Percentiles rank a stretch among this genome's conserved stretches.
These are phyloP conservation scores for Penicillium coffeae DNA, from an alignment of 495 filamentous ascomycete genomes.

Conservation along the genomic window DNA sequence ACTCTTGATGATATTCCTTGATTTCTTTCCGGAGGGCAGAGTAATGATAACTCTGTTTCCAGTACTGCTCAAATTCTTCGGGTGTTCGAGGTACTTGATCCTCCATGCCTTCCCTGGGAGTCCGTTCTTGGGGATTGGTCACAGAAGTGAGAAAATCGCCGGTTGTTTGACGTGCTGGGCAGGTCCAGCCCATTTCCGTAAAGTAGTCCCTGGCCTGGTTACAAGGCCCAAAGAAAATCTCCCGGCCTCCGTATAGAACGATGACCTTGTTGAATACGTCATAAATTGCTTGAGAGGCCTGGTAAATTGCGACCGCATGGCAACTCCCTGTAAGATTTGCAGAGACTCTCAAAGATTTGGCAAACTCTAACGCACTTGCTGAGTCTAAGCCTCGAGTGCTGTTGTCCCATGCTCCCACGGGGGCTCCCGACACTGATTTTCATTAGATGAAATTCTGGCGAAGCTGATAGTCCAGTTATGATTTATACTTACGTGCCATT, in stretches of 20 bases:
- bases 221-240: constrained; percentile 66
- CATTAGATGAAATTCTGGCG: constrained; percentile 59
- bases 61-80: constrained; percentile 70
- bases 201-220: constrained; percentile 60
- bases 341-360: constrained; percentile 63
- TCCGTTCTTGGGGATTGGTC: constrained; percentile 66
- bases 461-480: too few species aligned
- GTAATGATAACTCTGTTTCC: constrained; percentile 69
- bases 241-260: constrained; percentile 59
- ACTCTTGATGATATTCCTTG: constrained; percentile 60
- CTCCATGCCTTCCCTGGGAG: constrained; percentile 61
- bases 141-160: constrained; percentile 80
- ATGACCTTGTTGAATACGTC: constrained; percentile 57
- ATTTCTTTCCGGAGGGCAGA: constrained; percentile 64
- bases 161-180: constrained; percentile 67
- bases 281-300: constrained; percentile 84
- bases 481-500: constrained; percentile 47
- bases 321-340: constrained; percentile 69
- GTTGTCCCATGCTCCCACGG: constrained; percentile 78
- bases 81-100: constrained; percentile 64
- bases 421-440: constrained; percentile 60
- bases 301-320: constrained; percentile 80
- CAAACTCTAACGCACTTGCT: constrained; percentile 76
- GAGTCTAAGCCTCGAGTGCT: constrained; percentile 77
- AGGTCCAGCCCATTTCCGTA: constrained; percentile 63